Percentiles rank a stretch among this genome's conserved stretches.
Conservation (phyloP, 2,329 filamentous ascomycete species). For the Colletotrichum cordylinicola region DNA sequence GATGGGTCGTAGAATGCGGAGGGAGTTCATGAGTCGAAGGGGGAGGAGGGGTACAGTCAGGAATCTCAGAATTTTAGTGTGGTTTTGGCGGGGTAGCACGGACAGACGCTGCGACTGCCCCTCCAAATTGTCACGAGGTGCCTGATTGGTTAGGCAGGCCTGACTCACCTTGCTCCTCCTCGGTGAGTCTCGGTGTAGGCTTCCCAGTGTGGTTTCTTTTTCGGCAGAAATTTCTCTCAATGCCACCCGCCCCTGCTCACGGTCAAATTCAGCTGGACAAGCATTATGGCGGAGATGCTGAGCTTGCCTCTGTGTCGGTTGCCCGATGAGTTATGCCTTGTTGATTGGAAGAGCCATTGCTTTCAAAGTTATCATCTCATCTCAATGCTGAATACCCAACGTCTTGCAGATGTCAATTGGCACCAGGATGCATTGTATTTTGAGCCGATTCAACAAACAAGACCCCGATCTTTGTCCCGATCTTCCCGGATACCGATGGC, state of each 20-base stretch:
- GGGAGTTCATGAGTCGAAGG: constrained; percentile 46
- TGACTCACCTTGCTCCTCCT: not conserved
- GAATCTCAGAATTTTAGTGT: constrained; percentile 8
- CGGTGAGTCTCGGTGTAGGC: not conserved
- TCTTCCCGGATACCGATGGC: not conserved
- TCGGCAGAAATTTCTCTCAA: not conserved
- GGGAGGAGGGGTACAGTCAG: not conserved
- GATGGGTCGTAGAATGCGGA: constrained; percentile 42
- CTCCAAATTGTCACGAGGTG: not conserved
- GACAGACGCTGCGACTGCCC: constrained; percentile 3
- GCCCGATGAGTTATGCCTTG: accelerated
- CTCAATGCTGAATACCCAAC: not conserved
- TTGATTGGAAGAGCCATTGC: not conserved
- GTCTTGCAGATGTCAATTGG: not conserved
- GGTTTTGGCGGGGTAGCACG: constrained; percentile 12
- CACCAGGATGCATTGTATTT: not conserved
- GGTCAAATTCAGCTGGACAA: not conserved
- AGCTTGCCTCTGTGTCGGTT: not conserved
- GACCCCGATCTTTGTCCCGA: not conserved
- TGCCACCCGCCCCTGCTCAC: not conserved
- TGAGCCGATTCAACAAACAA: not conserved
- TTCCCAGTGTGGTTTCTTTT: not conserved
- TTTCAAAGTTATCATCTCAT: not conserved
- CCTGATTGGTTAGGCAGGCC: not conserved
- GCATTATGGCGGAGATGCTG: not conserved